Base-by-base conservation (phyloP, 805 yeast species). In the Candida sanyiensis region DNA sequence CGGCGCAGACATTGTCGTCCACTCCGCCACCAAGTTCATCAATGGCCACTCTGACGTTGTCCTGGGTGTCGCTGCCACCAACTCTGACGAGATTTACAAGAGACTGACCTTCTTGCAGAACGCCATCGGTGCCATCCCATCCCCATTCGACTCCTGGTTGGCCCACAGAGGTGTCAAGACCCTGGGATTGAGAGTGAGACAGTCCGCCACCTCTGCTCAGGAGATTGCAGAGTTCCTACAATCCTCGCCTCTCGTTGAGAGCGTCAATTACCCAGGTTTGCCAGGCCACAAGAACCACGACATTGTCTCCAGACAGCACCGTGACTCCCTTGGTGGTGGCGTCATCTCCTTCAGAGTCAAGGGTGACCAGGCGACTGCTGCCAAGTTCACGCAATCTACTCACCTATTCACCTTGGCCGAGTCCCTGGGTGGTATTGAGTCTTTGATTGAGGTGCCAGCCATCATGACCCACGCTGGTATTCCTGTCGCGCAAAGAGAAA, bases 1-100 rank as follows among this genome's bases (percentile, higher is more conserved):
- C 50, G 95, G 96, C 50, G 95, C 93, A 39, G 95, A 86, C 56
- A 75, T 85, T 45, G 94, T 86, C 35, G 82, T 83, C 32, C 95
- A 86, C 67, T 83, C 93, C 13, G 94, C 85, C 45, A 84, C 96
- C 56, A 86, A 86, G 64, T 87, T 83, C 70, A 79, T 86, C 64
- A 86, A 85, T 57, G 96, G 96, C 49, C 96, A 86, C 67, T 83
- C 94, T 19, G 95, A 86, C 58, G 95, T 86, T 17, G 93, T 86
- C 37, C 74, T 85, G 69, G 96, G 96, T 53, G 79, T 83, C 39
- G 75, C 83, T 45, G 87, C 83, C 38, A 76, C 86, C 49, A 83
- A 77, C 69, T 61, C 63, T 51, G 78, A 73, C 40, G 68, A 57
- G 36, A 64, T 83, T 52, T 76, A 76, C 64, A 78, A 78, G 51